Conservation (phyloP, 345 rosid genomes). For the Acer yangbiense region DNA sequence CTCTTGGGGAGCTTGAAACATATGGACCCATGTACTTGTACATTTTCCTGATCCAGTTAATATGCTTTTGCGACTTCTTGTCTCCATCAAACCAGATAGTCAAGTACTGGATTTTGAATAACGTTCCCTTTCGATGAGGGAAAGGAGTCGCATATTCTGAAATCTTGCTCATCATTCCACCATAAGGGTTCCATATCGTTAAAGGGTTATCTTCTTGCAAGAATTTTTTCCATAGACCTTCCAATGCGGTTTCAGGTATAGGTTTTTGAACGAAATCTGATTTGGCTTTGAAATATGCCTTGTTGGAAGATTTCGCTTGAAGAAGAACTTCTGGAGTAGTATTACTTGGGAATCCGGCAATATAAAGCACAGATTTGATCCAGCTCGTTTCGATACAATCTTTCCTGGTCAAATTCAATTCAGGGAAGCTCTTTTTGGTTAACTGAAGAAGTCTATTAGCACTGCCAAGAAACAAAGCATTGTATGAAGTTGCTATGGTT, state of each 20-base stretch:
- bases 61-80: constrained; percentile 1
- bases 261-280: constrained; percentile 38
- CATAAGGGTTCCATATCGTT: constrained; percentile 34
- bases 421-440: constrained; percentile 30
- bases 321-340: constrained; percentile 28
- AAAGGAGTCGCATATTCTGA: constrained; percentile 29
- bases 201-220: constrained; percentile 14
- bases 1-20: constrained; percentile 31
- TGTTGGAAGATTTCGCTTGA: constrained; percentile 17
- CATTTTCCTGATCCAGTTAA: constrained; percentile 17
- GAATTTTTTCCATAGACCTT: constrained; percentile 33
- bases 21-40: constrained; percentile 31
- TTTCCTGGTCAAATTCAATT: constrained; percentile 25
- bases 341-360: constrained; percentile 12
- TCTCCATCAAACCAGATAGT: constrained; percentile 18
- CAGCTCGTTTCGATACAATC: constrained; percentile 42
- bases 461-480: constrained; percentile 23
- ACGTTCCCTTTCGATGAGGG: constrained; percentile 30
- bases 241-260: constrained; percentile 22
- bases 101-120: constrained; percentile 30
- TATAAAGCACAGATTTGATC: constrained; percentile 26
- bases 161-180: constrained; percentile 35
- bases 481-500: constrained; percentile 22
- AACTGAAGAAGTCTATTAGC: constrained; percentile 25
- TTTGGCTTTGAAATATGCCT: constrained; percentile 35